phyloP scores from a whole-genome alignment of 2,329 filamentous ascomycete species.

The Penicillium sp. region DNA sequence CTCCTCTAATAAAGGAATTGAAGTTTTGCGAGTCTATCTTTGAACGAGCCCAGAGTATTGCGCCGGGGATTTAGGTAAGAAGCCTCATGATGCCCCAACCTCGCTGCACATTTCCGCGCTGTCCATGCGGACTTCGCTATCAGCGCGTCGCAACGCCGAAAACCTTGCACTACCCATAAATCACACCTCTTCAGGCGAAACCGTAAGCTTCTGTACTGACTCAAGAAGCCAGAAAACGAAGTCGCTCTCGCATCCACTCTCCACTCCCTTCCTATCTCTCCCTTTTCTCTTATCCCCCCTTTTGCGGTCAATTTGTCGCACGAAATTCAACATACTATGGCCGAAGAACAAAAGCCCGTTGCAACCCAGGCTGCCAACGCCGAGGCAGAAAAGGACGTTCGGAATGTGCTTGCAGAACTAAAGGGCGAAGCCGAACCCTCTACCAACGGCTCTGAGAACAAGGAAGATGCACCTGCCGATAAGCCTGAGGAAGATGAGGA shows the following conservation, averaged over 20 bases:
- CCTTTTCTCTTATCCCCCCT: not conserved
- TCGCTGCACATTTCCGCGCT: slow-evolving; percentile 3
- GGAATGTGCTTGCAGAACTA: slow-evolving; percentile 51
- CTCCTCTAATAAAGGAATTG: not conserved
- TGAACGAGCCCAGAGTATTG: not conserved
- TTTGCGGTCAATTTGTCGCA: slow-evolving; percentile 5
- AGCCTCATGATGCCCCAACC: slow-evolving; percentile 1
- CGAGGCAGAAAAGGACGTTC: slow-evolving; percentile 52
- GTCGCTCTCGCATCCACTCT: not conserved
- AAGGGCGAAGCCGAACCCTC: slow-evolving; percentile 39
- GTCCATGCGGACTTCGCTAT: slow-evolving; percentile 2
- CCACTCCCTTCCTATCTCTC: not conserved
- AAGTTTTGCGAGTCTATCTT: not conserved
- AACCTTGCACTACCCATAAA: slow-evolving; percentile 6
- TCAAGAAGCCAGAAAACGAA: slow-evolving; percentile 2
- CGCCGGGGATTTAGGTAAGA: slow-evolving; percentile 8
- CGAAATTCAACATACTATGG: slow-evolving; percentile 32
- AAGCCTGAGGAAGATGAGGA: slow-evolving; percentile 33
- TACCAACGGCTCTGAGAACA: slow-evolving; percentile 24
- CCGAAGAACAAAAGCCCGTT: slow-evolving; percentile 44
- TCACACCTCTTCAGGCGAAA: not conserved
- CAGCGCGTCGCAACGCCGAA: not conserved
- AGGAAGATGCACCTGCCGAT: slow-evolving; percentile 29
- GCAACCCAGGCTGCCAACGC: slow-evolving; percentile 41
- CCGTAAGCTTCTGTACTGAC: slow-evolving; percentile 11